Percentiles rank a stretch among this genome's conserved stretches.
Evolutionary conservation across 192 early-diverging fungal genomes (phyloP).

Genomic region (Phycomyces nitens): DNA sequence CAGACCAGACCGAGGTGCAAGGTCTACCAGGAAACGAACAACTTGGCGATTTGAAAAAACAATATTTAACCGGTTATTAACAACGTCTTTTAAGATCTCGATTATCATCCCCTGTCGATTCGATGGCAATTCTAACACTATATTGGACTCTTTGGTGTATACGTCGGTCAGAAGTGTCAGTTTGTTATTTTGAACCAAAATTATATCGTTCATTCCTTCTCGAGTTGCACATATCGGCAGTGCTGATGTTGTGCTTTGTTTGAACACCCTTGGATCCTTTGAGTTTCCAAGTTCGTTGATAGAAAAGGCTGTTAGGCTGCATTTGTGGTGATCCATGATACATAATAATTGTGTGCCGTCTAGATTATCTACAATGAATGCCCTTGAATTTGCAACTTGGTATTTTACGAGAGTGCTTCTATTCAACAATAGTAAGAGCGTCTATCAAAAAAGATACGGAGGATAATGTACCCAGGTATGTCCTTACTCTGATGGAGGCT

Average conservation of each 20-base stretch:
- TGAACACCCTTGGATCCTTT: neutral
- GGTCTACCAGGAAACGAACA: neutral
- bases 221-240: constrained; percentile 11
- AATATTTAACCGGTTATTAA: constrained; percentile 4
- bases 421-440: neutral
- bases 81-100: neutral
- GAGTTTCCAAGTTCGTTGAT: neutral
- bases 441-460: too few relatives aligned
- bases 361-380: constrained; percentile 6
- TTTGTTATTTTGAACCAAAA: neutral
- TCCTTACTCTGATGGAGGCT: neutral
- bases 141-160: neutral
- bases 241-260: neutral
- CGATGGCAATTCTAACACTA: neutral
- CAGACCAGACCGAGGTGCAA: neutral
- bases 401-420: neutral
- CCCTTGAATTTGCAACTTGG: neutral
- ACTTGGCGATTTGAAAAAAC: neutral
- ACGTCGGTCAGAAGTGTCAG: neutral
- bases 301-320: neutral
- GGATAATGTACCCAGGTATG: neutral
- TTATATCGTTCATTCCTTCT: constrained; percentile 1
- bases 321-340: constrained; percentile 3
- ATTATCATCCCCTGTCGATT: neutral
- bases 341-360: constrained; percentile 4